Base-by-base conservation (phyloP, 2,329 filamentous ascomycete species). In the Curvularia hawaiiensis region DNA sequence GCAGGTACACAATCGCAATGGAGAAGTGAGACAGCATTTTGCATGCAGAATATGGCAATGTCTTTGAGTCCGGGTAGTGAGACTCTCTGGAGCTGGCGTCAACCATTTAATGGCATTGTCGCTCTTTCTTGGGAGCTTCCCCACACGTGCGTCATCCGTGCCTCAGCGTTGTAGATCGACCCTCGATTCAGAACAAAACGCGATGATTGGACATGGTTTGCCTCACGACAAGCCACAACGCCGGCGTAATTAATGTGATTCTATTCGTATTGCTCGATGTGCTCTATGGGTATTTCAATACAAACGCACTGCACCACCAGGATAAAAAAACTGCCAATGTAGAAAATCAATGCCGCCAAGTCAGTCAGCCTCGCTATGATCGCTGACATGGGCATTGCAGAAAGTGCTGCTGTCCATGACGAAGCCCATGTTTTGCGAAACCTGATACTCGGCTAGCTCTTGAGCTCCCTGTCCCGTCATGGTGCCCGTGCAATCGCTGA, bases 341-440 rank as follows among this genome's bases (percentile, higher is more conserved):
- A 38, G n/a, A 43, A 30, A 10, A 31, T 4, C 9, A n/a, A n/a
- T 18, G 35, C 31, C 3, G 16, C 28, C 16, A 26, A 49, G 9
- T 55, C 39, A 58, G 16, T 33, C 48, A 14, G 50, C 40, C 18
- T 47, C 41, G n/a, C 35, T 33, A 41, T 45, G 55, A 18, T 61
- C 53, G 51, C 20, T 58, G 10, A 67, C 47, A 31, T 61, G 52
- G 12, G 70, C 66, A 14, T 67, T 62, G 46, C 63, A 70, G 26
- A 72, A 77, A 8, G 71, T 65, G 43, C 66, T 61, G 58, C 76
- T 78, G 53, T 71, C 72, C 1, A 74, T 75, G 7, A 79, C 77
- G 56, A 79, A 79, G 22, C 77, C 77, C 73, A 79, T 76, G 62
- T 79, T 79, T 18, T 73, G 77, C 8, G 75, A 71, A 43, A 78